Evolutionary conservation across 2,329 filamentous ascomycete species (phyloP).

Genomic region (Talaromyces sp.): DNA sequence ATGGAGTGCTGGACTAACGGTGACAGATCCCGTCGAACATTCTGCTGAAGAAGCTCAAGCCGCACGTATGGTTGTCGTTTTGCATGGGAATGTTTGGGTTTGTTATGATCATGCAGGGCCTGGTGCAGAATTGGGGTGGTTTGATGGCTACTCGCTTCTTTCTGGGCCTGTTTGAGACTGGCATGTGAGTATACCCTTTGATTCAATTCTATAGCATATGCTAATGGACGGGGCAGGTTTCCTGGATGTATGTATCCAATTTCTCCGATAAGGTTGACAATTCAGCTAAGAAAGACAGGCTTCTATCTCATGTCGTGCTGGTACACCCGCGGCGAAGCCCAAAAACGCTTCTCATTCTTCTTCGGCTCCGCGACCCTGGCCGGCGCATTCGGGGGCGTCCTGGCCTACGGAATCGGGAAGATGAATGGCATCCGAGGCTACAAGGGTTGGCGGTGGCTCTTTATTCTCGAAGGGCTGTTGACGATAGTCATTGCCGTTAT

Average conservation of each 20-base stretch:
- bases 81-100: slow-evolving; percentile 86
- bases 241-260: slow-evolving; percentile 56
- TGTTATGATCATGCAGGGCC: slow-evolving; percentile 60
- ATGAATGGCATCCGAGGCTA: slow-evolving; percentile 59
- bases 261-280: not conserved
- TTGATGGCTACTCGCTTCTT: slow-evolving; percentile 81
- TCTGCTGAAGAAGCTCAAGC: slow-evolving; percentile 63
- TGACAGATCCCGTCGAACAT: slow-evolving; percentile 69
- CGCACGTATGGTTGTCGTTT: slow-evolving; percentile 67
- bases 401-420: slow-evolving; percentile 58
- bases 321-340: slow-evolving; percentile 83
- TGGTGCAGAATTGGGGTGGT: slow-evolving; percentile 73
- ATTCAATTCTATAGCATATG: not conserved
- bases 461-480: slow-evolving; percentile 61
- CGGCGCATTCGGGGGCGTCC: slow-evolving; percentile 60
- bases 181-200: slow-evolving; percentile 47
- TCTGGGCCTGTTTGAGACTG: slow-evolving; percentile 71
- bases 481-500: slow-evolving; percentile 60
- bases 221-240: slow-evolving; percentile 25
- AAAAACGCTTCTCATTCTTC: slow-evolving; percentile 91
- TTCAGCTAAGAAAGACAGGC: slow-evolving; percentile 23
- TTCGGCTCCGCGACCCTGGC: slow-evolving; percentile 68
- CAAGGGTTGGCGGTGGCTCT: slow-evolving; percentile 49
- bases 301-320: slow-evolving; percentile 69
- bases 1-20: not conserved